phyloP scores from a whole-genome alignment of 139 green algal species.

The Chlamydomonas sp. region DNA sequence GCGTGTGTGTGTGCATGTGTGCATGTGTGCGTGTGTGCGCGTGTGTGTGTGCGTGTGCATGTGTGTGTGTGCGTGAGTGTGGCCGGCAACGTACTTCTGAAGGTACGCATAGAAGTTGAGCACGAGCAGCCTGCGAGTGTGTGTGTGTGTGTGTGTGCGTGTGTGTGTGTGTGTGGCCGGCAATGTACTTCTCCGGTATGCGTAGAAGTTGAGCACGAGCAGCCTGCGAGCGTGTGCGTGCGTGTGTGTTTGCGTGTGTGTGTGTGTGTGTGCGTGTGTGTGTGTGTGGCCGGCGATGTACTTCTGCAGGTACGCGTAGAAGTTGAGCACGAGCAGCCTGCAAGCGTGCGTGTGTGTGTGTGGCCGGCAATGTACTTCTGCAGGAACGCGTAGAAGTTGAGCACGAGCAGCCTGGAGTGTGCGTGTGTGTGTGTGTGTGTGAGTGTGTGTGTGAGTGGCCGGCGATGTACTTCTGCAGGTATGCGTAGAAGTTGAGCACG shows the following conservation, averaged over 20 bases:
- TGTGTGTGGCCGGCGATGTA: constrained; percentile 31
- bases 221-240: constrained; percentile 56
- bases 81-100: constrained; percentile 75
- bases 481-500: constrained; percentile 95
- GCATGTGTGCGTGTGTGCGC: not conserved
- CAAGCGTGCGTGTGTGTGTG: no score
- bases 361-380: constrained; percentile 79
- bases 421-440: constrained; percentile 80
- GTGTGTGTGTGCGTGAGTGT: constrained; percentile 94
- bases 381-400: constrained; percentile 95
- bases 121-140: constrained; percentile 73
- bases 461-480: constrained; percentile 79
- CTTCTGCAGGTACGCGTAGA: constrained; percentile 77
- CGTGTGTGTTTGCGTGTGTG: no score
- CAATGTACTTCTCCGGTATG: constrained; percentile 76
- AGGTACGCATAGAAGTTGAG: constrained; percentile 96
- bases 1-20: not conserved
- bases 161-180: not conserved
- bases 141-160: not conserved
- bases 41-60: constrained; percentile 62
- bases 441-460: constrained; percentile 93
- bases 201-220: constrained; percentile 94
- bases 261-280: not conserved
- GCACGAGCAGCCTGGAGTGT: constrained; percentile 62
- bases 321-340: not conserved